A percentile compares a stretch with the other conserved stretches of the same genome.
Conservation (phyloP, 2,329 filamentous ascomycete species). For the Myriangium duriaei region DNA sequence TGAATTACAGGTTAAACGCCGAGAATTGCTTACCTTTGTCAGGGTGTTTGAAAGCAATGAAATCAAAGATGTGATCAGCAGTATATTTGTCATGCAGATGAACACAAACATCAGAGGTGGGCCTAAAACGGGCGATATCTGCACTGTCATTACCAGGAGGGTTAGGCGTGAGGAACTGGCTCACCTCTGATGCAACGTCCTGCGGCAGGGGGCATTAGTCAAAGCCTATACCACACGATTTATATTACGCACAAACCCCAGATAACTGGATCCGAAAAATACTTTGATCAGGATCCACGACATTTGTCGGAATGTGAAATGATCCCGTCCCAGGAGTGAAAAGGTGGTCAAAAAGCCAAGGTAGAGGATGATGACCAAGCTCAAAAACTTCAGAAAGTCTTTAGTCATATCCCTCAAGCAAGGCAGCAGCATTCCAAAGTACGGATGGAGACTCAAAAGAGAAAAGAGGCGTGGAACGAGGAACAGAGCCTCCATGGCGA, state of each 20-base stretch:
- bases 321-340: constrained; percentile 59
- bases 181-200: constrained; percentile 37
- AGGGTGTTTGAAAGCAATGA: constrained; percentile 69
- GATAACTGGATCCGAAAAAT: constrained; percentile 64
- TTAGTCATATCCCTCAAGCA: constrained; percentile 90
- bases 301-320: constrained; percentile 54
- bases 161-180: constrained; percentile 11
- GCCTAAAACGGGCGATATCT: constrained; percentile 38
- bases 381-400: constrained; percentile 74
- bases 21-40: constrained; percentile 36
- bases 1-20: no score
- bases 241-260: constrained; percentile 55
- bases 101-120: constrained; percentile 54
- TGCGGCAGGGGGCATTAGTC: constrained; percentile 12
- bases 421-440: constrained; percentile 81
- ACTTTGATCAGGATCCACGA: constrained; percentile 67
- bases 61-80: constrained; percentile 67
- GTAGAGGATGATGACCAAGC: constrained; percentile 70
- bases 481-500: constrained; percentile 78
- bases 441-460: constrained; percentile 72
- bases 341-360: constrained; percentile 82
- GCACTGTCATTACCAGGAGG: constrained; percentile 11
- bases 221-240: constrained; percentile 1
- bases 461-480: constrained; percentile 80
- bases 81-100: constrained; percentile 62